Conservation (phyloP, 345 rosid genomes). For the Trapa bicornis region DNA sequence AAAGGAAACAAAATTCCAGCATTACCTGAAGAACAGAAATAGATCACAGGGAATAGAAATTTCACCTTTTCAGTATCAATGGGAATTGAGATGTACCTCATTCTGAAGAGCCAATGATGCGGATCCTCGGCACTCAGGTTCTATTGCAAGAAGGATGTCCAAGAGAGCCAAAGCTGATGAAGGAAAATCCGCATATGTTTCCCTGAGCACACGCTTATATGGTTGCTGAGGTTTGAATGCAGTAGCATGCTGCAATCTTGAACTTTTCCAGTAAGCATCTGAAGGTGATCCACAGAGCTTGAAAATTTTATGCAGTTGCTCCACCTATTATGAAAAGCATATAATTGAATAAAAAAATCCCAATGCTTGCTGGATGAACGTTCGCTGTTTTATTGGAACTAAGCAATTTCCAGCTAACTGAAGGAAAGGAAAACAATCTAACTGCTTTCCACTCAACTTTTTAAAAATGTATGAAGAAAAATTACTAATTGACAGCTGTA, state of each 20-base stretch:
- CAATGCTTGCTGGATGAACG: not conserved
- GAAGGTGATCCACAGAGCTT: constrained; percentile 56
- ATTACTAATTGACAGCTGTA: too few species aligned
- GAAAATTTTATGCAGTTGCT: constrained; percentile 50
- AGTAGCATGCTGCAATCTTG: constrained; percentile 44
- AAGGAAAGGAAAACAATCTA: too few species aligned
- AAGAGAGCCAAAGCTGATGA: constrained; percentile 28
- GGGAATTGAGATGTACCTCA: constrained; percentile 17
- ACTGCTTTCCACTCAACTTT: too few species aligned
- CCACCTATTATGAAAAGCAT: constrained; percentile 22
- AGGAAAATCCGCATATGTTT: constrained; percentile 39
- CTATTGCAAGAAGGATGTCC: constrained; percentile 33
- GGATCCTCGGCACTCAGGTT: constrained; percentile 37
- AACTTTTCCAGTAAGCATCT: constrained; percentile 43
- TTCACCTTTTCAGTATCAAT: not conserved
- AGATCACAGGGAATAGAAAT: too few species aligned
- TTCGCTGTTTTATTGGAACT: not conserved
- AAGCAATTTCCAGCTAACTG: too few species aligned
- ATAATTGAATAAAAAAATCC: not conserved
- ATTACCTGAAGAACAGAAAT: too few species aligned
- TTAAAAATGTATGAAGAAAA: too few species aligned
- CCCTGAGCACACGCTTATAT: constrained; percentile 33
- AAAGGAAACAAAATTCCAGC: constrained; percentile 1
- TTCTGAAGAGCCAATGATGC: constrained; percentile 32
- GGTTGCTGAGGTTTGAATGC: constrained; percentile 51